These are phyloP conservation scores for Puccinia sorghi DNA, from an alignment of 1,284 basidiomycete species.

Conservation along the genomic window DNA sequence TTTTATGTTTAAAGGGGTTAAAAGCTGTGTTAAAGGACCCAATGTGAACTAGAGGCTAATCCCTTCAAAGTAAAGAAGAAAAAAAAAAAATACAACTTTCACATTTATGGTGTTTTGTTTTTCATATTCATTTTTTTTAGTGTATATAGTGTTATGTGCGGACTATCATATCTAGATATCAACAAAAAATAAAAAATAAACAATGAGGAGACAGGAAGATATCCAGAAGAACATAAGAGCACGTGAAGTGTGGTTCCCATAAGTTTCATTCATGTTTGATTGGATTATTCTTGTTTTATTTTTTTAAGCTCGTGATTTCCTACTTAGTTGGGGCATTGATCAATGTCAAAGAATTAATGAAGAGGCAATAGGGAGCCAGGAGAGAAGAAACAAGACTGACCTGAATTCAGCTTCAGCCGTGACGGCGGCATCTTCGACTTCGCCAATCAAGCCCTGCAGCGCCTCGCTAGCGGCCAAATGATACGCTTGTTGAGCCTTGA, in stretches of 20 bases:
- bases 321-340: not conserved
- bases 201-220: too few species aligned
- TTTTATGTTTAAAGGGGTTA: too few species aligned
- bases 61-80: not conserved
- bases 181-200: not conserved
- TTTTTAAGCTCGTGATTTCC: constrained; percentile 13
- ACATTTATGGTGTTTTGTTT: not conserved
- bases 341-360: not conserved
- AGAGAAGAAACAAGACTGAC: constrained; percentile 7
- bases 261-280: not conserved
- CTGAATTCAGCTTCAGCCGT: constrained; percentile 37
- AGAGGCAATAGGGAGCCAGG: not conserved
- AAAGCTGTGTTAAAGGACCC: too few species aligned
- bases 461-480: constrained; percentile 23
- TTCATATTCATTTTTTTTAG: not conserved
- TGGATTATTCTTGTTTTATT: too few species aligned
- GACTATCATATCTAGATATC: not conserved
- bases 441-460: constrained; percentile 23
- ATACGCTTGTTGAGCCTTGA: constrained; percentile 67
- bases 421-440: constrained; percentile 32
- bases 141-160: not conserved
- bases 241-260: not conserved
- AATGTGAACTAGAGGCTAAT: too few species aligned
- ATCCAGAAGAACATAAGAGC: too few species aligned
- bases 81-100: constrained; percentile 7